Conservation (phyloP, 192 early-diverging fungal species). For the Umbelopsis sp. region DNA sequence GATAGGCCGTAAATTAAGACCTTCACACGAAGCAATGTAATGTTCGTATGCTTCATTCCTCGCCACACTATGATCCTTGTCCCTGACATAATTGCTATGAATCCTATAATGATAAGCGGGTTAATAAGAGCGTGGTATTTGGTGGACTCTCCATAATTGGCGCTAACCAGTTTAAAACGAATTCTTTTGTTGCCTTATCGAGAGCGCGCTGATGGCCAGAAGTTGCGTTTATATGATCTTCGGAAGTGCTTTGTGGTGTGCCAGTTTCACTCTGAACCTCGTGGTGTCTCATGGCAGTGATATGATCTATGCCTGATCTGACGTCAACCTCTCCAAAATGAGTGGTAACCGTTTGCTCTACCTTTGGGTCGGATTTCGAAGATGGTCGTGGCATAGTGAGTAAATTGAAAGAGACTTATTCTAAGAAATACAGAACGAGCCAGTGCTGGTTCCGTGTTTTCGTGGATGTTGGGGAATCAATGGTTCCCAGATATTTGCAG, state of each 20-base stretch:
- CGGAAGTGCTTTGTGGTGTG: not conserved
- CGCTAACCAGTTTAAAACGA: not conserved
- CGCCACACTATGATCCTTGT: slow-evolving; percentile 43
- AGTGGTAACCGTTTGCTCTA: not conserved
- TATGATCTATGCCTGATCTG: not conserved
- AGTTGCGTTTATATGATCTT: not conserved
- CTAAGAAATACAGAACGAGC: too few relatives aligned
- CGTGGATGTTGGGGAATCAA: too few relatives aligned
- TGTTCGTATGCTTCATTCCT: slow-evolving; percentile 49
- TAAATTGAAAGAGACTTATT: not conserved
- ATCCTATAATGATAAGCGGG: slow-evolving; percentile 29
- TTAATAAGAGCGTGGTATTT: not conserved
- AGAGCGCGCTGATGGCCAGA: not conserved
- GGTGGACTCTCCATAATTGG: too few relatives aligned
- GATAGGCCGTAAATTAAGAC: slow-evolving; percentile 40
- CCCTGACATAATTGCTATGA: slow-evolving; percentile 42
- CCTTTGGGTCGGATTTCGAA: not conserved
- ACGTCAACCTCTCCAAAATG: not conserved
- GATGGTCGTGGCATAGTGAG: not conserved
- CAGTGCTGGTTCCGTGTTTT: too few relatives aligned
- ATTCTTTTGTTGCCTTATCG: slow-evolving; percentile 8
- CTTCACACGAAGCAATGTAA: slow-evolving; percentile 42
- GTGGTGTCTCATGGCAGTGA: not conserved
- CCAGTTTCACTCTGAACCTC: not conserved
- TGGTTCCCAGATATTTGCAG: too few relatives aligned